Percentiles rank a stretch among this genome's conserved stretches.
These are phyloP conservation scores for Paramecium bursaria DNA, from an alignment of 73 alveolate genomes.

Conservation along the genomic window DNA sequence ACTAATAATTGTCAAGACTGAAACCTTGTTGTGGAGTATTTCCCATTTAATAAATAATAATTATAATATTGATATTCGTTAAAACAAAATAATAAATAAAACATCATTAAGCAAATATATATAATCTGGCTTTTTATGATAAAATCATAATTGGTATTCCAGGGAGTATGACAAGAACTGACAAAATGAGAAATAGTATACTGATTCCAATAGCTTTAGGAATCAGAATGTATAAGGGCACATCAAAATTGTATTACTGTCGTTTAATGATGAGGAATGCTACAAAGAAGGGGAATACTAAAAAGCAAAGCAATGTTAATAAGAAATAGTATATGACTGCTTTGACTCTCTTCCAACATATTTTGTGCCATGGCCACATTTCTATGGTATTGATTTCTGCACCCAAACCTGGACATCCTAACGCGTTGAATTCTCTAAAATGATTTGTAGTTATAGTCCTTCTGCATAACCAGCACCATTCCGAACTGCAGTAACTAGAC, in stretches of 20 bases:
- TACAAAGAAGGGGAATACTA: conserved; percentile 44
- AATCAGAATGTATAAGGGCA: not conserved
- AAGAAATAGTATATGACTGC: conserved; percentile 2
- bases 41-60: no score
- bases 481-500: conserved; percentile 38
- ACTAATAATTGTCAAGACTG: no score
- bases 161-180: conserved; percentile 30
- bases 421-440: not conserved
- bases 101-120: conserved; percentile 7
- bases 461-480: conserved; percentile 61
- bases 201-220: not conserved
- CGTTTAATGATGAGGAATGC: conserved; percentile 21
- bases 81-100: no score
- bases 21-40: no score
- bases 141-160: conserved; percentile 20
- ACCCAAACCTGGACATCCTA: conserved; percentile 60
- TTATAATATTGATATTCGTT: no score
- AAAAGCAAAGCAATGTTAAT: not conserved
- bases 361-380: conserved; percentile 46
- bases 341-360: conserved; percentile 57
- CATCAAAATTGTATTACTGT: not conserved
- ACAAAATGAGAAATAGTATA: not conserved
- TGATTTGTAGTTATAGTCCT: conserved; percentile 26
- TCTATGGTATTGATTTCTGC: conserved; percentile 33
- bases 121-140: conserved; percentile 10